Percentiles rank a stretch among this genome's conserved stretches.
Conservation (phyloP, 805 yeast species). For the Metschnikowia aberdeeniae region DNA sequence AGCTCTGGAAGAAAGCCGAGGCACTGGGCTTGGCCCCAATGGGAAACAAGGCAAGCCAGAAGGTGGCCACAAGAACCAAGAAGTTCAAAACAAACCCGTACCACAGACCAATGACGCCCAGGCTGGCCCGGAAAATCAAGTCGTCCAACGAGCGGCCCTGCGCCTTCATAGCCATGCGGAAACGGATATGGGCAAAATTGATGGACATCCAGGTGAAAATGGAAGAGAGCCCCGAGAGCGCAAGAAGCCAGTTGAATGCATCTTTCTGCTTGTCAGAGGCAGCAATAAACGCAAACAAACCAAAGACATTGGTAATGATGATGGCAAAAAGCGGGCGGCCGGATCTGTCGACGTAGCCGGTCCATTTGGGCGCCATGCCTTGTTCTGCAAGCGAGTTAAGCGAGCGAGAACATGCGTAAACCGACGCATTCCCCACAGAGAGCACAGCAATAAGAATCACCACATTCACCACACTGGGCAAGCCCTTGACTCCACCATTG, state of each 20-base stretch:
- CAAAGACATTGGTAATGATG: slow-evolving; percentile 28
- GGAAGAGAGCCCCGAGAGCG: slow-evolving; percentile 40
- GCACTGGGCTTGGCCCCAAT: slow-evolving; percentile 22
- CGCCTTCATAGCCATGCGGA: slow-evolving; percentile 36
- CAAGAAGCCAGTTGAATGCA: slow-evolving; percentile 41
- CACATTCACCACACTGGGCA: slow-evolving; percentile 71
- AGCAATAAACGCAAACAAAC: slow-evolving; percentile 37
- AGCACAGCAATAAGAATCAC: slow-evolving; percentile 69
- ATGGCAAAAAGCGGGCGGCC: slow-evolving; percentile 42
- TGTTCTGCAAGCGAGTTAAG: slow-evolving; percentile 38
- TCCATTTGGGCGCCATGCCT: slow-evolving; percentile 36
- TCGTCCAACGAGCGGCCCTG: slow-evolving; percentile 44
- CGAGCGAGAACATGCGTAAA: slow-evolving; percentile 41
- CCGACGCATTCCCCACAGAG: slow-evolving; percentile 51
- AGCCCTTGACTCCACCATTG: slow-evolving; percentile 56
- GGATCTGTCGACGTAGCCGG: slow-evolving; percentile 33
- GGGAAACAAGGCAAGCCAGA: slow-evolving; percentile 27
- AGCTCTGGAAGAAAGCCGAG: slow-evolving; percentile 24
- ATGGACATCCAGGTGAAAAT: slow-evolving; percentile 43
- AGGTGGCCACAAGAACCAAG: slow-evolving; percentile 24
- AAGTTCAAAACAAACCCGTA: slow-evolving; percentile 22
- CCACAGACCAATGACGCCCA: slow-evolving; percentile 34
- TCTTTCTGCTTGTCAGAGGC: slow-evolving; percentile 36
- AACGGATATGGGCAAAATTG: slow-evolving; percentile 38
- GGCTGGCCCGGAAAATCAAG: slow-evolving; percentile 51